Evolutionary conservation across 495 filamentous ascomycete genomes (phyloP), one percentile per base, ranked within the genome.

Genomic region (Neurospora sp.): DNA sequence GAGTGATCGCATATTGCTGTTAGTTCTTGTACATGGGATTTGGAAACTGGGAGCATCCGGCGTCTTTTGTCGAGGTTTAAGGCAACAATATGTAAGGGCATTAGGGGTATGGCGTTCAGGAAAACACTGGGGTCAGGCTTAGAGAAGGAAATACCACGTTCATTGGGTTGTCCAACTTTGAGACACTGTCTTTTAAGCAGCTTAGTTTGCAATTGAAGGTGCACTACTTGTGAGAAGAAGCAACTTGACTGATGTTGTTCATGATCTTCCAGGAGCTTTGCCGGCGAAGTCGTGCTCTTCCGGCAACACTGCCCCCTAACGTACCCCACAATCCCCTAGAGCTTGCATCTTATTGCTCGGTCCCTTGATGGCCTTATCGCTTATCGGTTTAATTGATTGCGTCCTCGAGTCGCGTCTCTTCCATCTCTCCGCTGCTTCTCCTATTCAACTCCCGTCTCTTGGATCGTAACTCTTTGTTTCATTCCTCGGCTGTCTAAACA

Each of bases 1-100:
- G 28, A 8, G 11, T 78, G 72, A 75, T 28, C 2, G 9, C 36
- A 36, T 34, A 34, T 37, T 24, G 24, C n/a, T 72, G 48, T 73
- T 59, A n/a, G 7, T 6, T 13, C 19, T 13, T 71, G 21, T 31
- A 38, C 66, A 70, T 74, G 39, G 70, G 11, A 21, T 36, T 70
- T 28, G 48, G 8, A 5, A n/a, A 36, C 37, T 42, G 42, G 73
- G 38, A 2, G 73, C 24, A 36, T 17, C 7, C 17, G 11, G 19
- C 13, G 73, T 48, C 43, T 59, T n/a, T 28, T 73, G 31, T 42
- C 69, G 28, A 42, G 69, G 69, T 73, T 69, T 5, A 45, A 62
- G 43, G 31, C 43, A 72, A 45, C 42, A 34, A 34, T 24, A 10
- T 48, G 37, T 38, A 31, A 31, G n/a, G 36, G 40, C 70, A 71